Conservation (phyloP, 129 eudicot genomes). For the Apium graveolens region DNA sequence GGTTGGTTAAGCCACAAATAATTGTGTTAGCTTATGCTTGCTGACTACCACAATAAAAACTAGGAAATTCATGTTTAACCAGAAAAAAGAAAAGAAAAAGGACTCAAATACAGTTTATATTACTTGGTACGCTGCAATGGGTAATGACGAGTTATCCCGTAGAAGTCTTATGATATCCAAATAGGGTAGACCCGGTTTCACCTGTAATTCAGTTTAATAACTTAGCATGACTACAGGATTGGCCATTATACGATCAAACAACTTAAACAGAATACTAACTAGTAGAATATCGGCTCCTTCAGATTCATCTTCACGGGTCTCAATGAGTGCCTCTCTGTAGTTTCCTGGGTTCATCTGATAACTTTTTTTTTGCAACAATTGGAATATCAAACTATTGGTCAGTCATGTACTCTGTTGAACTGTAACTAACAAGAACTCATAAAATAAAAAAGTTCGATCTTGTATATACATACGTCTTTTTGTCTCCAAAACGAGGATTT, state of each 20-base stretch:
- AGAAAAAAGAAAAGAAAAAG: neutral
- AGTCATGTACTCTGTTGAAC: neutral
- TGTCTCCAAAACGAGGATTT: slow-evolving; percentile 98
- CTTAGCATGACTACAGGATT: neutral
- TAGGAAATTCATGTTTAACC: neutral
- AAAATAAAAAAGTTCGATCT: neutral
- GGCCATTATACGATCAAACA: neutral
- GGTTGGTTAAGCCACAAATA: neutral
- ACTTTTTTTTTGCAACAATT: slow-evolving; percentile 26
- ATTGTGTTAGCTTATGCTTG: neutral
- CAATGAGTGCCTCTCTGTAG: slow-evolving; percentile 89
- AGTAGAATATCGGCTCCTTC: slow-evolving; percentile 99
- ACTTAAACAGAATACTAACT: slow-evolving; percentile 34
- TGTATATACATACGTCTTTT: slow-evolving; percentile 66
- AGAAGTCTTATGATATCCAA: slow-evolving; percentile 84
- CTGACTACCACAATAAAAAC: neutral
- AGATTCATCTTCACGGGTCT: slow-evolving; percentile 74
- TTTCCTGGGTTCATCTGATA: slow-evolving; percentile 99
- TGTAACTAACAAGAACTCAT: neutral
- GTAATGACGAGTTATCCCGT: slow-evolving; percentile 84
- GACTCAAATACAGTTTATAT: neutral
- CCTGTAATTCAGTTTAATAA: slow-evolving; percentile 33
- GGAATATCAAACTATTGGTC: slow-evolving; percentile 8
- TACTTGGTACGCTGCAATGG: slow-evolving; percentile 99
- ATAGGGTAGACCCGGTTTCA: slow-evolving; percentile 93